Base-by-base conservation (phyloP, 257 asterid species). In the Ligustrum vulgare region DNA sequence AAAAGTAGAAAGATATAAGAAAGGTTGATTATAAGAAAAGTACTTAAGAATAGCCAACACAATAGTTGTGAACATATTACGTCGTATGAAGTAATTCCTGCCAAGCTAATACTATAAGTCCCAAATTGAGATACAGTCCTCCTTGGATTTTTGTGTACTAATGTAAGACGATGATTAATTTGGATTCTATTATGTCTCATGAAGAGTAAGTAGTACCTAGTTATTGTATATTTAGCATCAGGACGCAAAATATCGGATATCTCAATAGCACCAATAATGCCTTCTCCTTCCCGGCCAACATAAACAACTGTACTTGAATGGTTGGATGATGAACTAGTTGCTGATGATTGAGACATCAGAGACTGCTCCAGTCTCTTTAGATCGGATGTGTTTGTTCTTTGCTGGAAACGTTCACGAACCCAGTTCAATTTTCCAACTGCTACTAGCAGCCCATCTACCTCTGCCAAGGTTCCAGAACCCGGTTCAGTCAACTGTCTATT, bases 221-320 rank as follows among this genome's bases (percentile, higher is more conserved):
- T 75, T 80, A 92, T 78, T 36, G 98, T 94, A 75, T 82, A 89
- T 79, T 83, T 80, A 72, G 99, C 99, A 81, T 94, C 99, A 34
- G 37, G 25, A 23, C 99, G 88, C 81, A 94, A 82, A 76, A 87
- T 86, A 87, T 94, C 99, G 12, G 94, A 89, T 75, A 94, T 85
- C 71, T 93, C 93, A 82, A 94, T 91, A 79, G 96, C 97, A 77
- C 97, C 99, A 77, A 92, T 87, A 37, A 94, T 69, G 72, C 99
- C 98, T 84, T 94, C 95, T 75, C 93, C 99, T 89, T 94, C 99
- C 78, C 89, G 82, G 74, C 98, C 99, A 77, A 94, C 96, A 83
- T 87, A 92, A 34, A 94, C 96, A 73, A 87, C 79, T 25, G 99
- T 92, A 82, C 86, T 87, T 47, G 99, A 94, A 88, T 93, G 92